phyloP scores from a whole-genome alignment of 306 rosid genomes.

The Pueraria montana region DNA sequence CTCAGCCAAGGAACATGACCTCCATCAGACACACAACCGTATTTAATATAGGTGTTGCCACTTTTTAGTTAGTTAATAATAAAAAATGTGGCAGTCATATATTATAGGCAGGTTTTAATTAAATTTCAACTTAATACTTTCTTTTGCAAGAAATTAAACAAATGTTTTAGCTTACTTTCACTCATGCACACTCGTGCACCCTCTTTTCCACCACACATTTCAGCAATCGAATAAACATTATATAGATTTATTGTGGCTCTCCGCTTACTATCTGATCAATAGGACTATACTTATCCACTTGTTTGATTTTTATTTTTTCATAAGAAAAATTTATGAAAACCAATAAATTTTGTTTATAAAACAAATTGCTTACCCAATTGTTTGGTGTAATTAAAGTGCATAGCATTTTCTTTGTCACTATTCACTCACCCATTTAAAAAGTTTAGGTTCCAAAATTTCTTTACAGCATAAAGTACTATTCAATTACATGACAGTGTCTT shows the following conservation, averaged over 20 bases:
- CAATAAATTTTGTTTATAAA: not conserved
- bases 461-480: not conserved
- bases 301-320: not conserved
- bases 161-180: not conserved
- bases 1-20: conserved; percentile 63
- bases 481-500: conserved; percentile 5
- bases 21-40: conserved; percentile 12
- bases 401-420: not conserved
- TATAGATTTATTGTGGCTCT: not conserved
- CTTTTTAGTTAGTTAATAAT: too few species aligned
- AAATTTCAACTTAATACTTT: conserved; percentile 14
- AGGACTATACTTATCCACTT: not conserved
- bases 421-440: not conserved
- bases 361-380: not conserved
- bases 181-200: not conserved
- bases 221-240: not conserved
- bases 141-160: not conserved
- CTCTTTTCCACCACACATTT: not conserved
- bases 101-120: conserved; percentile 19
- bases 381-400: not conserved
- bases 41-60: conserved; percentile 25
- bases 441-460: not conserved
- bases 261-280: not conserved
- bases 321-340: not conserved
- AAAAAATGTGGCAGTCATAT: too few species aligned